A percentile compares a stretch with the other conserved stretches of the same genome.
Conservation (phyloP, 805 yeast species). For the Candida michaelii region DNA sequence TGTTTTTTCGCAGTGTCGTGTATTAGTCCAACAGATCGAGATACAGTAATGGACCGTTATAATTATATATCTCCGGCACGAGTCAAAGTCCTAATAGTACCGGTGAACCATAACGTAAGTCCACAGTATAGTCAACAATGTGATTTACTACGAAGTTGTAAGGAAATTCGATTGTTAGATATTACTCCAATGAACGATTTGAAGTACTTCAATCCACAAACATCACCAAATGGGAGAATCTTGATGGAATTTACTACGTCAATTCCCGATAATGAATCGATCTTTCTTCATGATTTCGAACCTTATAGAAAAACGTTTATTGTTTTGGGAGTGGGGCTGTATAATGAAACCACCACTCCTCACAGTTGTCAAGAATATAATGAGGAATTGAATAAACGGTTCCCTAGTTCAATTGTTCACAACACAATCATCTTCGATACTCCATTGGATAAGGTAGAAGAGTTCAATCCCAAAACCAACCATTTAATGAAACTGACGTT, state of each 20-base stretch:
- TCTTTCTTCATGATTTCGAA: constrained; percentile 82
- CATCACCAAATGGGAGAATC: constrained; percentile 76
- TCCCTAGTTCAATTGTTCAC: constrained; percentile 57
- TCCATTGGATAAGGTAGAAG: constrained; percentile 22
- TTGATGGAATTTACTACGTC: constrained; percentile 54
- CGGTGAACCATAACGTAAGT: constrained; percentile 51
- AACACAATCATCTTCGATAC: constrained; percentile 55
- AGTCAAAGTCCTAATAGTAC: constrained; percentile 66
- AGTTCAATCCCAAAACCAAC: constrained; percentile 15
- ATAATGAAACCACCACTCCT: constrained; percentile 16
- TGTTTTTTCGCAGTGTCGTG: constrained; percentile 3
- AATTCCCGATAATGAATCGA: constrained; percentile 52
- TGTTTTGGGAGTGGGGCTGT: constrained; percentile 47
- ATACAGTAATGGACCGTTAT: constrained; percentile 29
- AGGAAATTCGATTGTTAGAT: constrained; percentile 73
- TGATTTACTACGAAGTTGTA: constrained; percentile 43
- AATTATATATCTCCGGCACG: constrained; percentile 64
- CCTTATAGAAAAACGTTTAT: constrained; percentile 80
- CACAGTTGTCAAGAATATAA: background rate
- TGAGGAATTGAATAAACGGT: constrained; percentile 37
- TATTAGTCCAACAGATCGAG: background rate
- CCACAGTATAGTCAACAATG: constrained; percentile 45
- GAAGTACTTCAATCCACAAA: constrained; percentile 74
- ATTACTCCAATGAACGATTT: constrained; percentile 57
- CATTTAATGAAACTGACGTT: constrained; percentile 21